phyloP scores from a whole-genome alignment of 805 yeast species.

The Kuraishia piskuri region DNA sequence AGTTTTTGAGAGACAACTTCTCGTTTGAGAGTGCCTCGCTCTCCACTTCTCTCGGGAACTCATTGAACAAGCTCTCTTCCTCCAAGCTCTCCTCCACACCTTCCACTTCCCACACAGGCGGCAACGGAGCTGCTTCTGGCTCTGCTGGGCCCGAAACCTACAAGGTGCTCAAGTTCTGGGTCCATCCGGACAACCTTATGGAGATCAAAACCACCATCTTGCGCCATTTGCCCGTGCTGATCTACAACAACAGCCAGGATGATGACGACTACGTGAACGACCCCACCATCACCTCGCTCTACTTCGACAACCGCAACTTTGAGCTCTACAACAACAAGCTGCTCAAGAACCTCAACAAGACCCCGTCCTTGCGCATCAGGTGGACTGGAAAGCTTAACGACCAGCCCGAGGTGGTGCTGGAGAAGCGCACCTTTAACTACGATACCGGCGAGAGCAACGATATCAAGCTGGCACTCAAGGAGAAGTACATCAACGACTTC shows the following conservation, averaged over 20 bases:
- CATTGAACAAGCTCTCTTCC: slow-evolving; percentile 38
- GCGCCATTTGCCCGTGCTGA: slow-evolving; percentile 87
- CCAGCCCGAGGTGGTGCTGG: slow-evolving; percentile 72
- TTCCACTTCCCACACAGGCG: slow-evolving; percentile 15
- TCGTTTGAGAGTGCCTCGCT: slow-evolving; percentile 20
- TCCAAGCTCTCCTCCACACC: slow-evolving; percentile 25
- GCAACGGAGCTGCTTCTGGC: neutral
- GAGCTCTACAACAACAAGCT: slow-evolving; percentile 82
- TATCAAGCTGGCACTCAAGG: slow-evolving; percentile 63
- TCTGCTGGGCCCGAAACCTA: slow-evolving; percentile 16
- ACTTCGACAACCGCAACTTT: slow-evolving; percentile 78
- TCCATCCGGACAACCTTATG: slow-evolving; percentile 94
- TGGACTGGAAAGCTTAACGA: slow-evolving; percentile 84
- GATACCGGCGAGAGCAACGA: slow-evolving; percentile 37
- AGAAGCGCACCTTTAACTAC: slow-evolving; percentile 66
- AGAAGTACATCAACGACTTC: slow-evolving; percentile 72
- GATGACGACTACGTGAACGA: slow-evolving; percentile 49
- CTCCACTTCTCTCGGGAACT: slow-evolving; percentile 31
- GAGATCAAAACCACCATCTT: slow-evolving; percentile 94
- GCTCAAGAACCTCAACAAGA: slow-evolving; percentile 48
- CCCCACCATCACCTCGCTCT: slow-evolving; percentile 78
- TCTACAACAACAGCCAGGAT: slow-evolving; percentile 49
- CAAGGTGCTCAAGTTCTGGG: slow-evolving; percentile 84
- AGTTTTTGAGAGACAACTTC: slow-evolving; percentile 70
- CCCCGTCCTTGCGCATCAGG: slow-evolving; percentile 73